Conservation (phyloP, 352 stramenopile genomes). For the Phytopythium ostracodes region DNA sequence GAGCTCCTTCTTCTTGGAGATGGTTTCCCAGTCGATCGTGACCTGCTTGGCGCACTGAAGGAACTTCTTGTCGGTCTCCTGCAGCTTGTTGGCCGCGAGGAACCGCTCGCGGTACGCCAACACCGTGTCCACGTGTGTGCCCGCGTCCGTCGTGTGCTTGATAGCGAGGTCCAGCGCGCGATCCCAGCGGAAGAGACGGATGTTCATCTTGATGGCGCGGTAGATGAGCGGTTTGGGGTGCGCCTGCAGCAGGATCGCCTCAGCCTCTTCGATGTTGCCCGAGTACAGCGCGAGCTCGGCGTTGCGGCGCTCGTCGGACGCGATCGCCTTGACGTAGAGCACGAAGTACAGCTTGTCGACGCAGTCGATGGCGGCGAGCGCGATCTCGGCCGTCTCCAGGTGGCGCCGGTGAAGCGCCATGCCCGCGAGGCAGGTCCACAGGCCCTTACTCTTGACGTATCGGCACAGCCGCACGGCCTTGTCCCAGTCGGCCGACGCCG, state of each 20-base stretch:
- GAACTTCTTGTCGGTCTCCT: conserved; percentile 88
- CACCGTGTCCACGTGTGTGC: conserved; percentile 89
- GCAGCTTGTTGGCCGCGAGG: conserved; percentile 79
- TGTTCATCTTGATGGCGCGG: conserved; percentile 93
- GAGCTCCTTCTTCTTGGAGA: conserved; percentile 88
- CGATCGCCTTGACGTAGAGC: conserved; percentile 83
- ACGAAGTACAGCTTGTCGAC: conserved; percentile 95
- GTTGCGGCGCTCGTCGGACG: conserved; percentile 82
- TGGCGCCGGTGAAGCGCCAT: conserved; percentile 89
- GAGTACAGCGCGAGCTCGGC: conserved; percentile 87
- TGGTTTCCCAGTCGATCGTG: conserved; percentile 85
- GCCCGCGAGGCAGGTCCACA: conserved; percentile 90
- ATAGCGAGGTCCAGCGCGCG: conserved; percentile 86
- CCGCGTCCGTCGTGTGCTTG: conserved; percentile 82
- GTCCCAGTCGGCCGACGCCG: conserved; percentile 77
- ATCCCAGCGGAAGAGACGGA: conserved; percentile 88
- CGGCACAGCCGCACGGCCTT: conserved; percentile 90
- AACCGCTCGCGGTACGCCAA: conserved; percentile 87
- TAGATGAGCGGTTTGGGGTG: conserved; percentile 87
- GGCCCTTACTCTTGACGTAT: conserved; percentile 84
- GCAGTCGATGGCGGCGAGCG: conserved; percentile 86
- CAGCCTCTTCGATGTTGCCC: conserved; percentile 87
- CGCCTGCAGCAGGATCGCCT: conserved; percentile 89
- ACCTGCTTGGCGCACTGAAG: conserved; percentile 86
- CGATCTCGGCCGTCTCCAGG: conserved; percentile 89